These are phyloP conservation scores for Fusarium nurragi DNA, from an alignment of 2,329 filamentous ascomycete species.

Conservation along the genomic window DNA sequence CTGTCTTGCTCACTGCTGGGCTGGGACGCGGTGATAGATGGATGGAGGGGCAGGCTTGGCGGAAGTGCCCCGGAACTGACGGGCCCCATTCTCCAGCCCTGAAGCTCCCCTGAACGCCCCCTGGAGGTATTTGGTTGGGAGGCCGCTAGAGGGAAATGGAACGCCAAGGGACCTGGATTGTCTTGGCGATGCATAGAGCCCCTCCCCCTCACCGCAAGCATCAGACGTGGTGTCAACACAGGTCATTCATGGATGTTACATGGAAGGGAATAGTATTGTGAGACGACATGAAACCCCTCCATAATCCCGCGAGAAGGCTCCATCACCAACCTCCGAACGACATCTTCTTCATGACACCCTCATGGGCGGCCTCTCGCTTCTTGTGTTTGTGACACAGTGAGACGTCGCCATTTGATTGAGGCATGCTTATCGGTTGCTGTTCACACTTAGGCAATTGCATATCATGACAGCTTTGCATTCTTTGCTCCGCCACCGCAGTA, in stretches of 20 bases:
- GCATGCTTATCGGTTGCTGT: not conserved
- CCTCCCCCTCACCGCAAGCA: constrained; percentile 37
- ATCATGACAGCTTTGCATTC: constrained; percentile 20
- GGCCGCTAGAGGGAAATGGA: constrained; percentile 22
- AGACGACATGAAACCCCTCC: constrained; percentile 27
- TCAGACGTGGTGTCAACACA: constrained; percentile 19
- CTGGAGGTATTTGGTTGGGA: constrained; percentile 21
- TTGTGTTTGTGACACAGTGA: constrained; percentile 2
- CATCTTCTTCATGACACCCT: not conserved
- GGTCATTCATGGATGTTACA: constrained; percentile 10
- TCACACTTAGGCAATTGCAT: not conserved
- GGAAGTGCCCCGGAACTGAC: not conserved
- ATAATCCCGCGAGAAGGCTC: not conserved
- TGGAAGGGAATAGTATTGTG: constrained; percentile 17
- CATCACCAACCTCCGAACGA: constrained; percentile 8
- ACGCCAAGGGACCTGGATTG: constrained; percentile 34
- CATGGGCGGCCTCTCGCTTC: constrained; percentile 30
- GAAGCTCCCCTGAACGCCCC: constrained; percentile 13
- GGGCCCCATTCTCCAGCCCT: constrained; percentile 22
- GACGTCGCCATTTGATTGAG: not conserved
- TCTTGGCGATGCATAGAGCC: constrained; percentile 35
- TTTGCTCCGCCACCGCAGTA: constrained; percentile 26
- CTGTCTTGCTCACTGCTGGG: not conserved
- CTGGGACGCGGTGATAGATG: constrained; percentile 2
- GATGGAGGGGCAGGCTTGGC: constrained; percentile 13